Percentiles rank a stretch among this genome's conserved stretches.
These are phyloP conservation scores for Rhizopogon vulgaris DNA, from an alignment of 768 basidiomycete genomes.

Conservation along the genomic window DNA sequence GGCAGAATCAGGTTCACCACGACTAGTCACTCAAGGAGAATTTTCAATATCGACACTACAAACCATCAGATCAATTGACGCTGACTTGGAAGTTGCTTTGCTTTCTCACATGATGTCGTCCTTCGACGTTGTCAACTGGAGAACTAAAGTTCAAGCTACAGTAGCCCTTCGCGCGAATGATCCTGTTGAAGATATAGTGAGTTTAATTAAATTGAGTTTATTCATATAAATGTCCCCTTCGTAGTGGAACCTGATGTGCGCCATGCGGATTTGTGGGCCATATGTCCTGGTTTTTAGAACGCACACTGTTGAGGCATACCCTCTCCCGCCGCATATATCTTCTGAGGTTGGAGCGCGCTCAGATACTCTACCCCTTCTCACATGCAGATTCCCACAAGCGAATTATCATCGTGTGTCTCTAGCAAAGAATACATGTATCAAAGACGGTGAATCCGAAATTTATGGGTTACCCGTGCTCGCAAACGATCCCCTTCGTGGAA, in stretches of 20 bases:
- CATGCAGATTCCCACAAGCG: conserved; percentile 18
- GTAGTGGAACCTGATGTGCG: conserved; percentile 39
- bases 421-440: conserved; percentile 30
- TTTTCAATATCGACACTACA: conserved; percentile 12
- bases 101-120: conserved; percentile 20
- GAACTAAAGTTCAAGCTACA: conserved; percentile 13
- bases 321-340: conserved; percentile 10
- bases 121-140: conserved; percentile 37
- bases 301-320: conserved; percentile 42
- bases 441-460: conserved; percentile 30
- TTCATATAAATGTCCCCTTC: background rate
- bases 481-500: conserved; percentile 37
- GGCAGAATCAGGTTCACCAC: background rate
- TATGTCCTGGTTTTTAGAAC: conserved; percentile 49
- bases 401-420: conserved; percentile 33
- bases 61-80: conserved; percentile 31
- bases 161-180: conserved; percentile 20
- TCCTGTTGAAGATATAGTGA: conserved; percentile 26
- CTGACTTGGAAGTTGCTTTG: conserved; percentile 23
- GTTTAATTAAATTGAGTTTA: conserved; percentile 4
- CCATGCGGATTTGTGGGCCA: conserved; percentile 38
- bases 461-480: conserved; percentile 36
- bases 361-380: conserved; percentile 12
- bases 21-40: conserved; percentile 6
- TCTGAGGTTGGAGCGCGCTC: conserved; percentile 6